phyloP scores from a whole-genome alignment of 768 basidiomycete genomes.

The Boletellus ananiceps region DNA sequence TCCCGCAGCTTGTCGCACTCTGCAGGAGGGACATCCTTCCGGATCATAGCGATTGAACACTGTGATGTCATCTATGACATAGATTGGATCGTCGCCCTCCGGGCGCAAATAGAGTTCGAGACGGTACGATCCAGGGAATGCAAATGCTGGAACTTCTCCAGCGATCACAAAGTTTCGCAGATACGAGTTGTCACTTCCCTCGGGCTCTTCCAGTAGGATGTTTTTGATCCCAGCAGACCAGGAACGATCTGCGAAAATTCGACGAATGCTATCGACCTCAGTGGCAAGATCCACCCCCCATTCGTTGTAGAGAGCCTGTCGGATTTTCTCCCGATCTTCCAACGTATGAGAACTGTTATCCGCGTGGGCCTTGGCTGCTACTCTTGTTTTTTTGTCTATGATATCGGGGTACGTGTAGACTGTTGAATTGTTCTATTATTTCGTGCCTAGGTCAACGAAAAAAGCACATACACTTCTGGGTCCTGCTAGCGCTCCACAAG shows the following conservation, averaged over 20 bases:
- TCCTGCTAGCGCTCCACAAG: neutral
- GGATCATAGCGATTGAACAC: conserved; percentile 10
- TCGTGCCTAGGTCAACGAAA: neutral
- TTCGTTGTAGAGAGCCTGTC: too few relatives aligned
- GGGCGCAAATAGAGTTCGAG: conserved; percentile 17
- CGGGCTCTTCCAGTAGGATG: neutral
- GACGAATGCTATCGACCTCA: too few relatives aligned
- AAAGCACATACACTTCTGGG: conserved; percentile 7
- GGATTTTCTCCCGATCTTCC: too few relatives aligned
- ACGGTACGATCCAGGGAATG: conserved; percentile 16
- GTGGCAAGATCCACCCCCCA: too few relatives aligned
- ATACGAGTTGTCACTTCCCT: neutral
- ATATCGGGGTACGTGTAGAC: conserved; percentile 21
- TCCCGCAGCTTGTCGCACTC: conserved; percentile 7
- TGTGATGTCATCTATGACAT: conserved; percentile 13
- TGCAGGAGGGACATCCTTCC: conserved; percentile 9
- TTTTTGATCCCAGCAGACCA: too few relatives aligned
- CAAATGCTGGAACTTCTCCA: conserved; percentile 14
- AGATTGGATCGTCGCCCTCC: neutral
- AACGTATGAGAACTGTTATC: too few relatives aligned
- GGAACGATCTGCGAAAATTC: too few relatives aligned
- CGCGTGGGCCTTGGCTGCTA: conserved; percentile 11
- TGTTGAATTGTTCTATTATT: neutral
- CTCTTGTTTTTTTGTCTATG: neutral
- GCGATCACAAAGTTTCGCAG: conserved; percentile 9